Evolutionary conservation across 352 stramenopile species (phyloP).

Genomic region (Phytophthora rubi): DNA sequence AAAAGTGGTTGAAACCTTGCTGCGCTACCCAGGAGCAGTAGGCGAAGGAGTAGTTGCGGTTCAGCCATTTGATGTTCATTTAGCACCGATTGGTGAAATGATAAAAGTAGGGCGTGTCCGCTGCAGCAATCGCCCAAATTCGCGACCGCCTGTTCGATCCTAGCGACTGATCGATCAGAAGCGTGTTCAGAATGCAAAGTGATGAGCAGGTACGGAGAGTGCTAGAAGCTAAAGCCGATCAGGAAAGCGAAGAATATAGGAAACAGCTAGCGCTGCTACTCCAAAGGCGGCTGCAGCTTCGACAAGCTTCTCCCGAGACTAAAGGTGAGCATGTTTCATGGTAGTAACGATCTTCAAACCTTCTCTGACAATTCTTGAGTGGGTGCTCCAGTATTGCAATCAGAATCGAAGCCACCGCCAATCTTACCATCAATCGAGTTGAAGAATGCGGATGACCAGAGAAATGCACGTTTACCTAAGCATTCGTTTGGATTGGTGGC

Average conservation of each 20-base stretch:
- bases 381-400: slow-evolving; percentile 1
- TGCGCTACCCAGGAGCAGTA: slow-evolving; percentile 47
- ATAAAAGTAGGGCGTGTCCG: slow-evolving; percentile 39
- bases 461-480: slow-evolving; percentile 19
- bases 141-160: slow-evolving; percentile 19
- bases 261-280: slow-evolving; percentile 54
- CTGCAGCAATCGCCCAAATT: slow-evolving; percentile 22
- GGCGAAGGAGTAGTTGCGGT: slow-evolving; percentile 38
- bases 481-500: slow-evolving; percentile 59
- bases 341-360: not conserved
- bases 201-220: slow-evolving; percentile 30
- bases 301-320: slow-evolving; percentile 13
- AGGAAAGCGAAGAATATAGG: slow-evolving; percentile 46
- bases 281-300: slow-evolving; percentile 45
- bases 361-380: slow-evolving; percentile 2
- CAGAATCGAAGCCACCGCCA: not conserved
- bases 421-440: not conserved
- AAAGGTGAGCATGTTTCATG: slow-evolving; percentile 19
- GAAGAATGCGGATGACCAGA: slow-evolving; percentile 6
- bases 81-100: slow-evolving; percentile 46
- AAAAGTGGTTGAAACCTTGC: slow-evolving; percentile 43
- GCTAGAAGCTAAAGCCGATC: slow-evolving; percentile 25
- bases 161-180: slow-evolving; percentile 6
- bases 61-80: slow-evolving; percentile 48
- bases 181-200: slow-evolving; percentile 52